Evolutionary conservation across 1,284 basidiomycete species (phyloP), one percentile per base, ranked within the genome.

Genomic region (Schizophyllum amplum): DNA sequence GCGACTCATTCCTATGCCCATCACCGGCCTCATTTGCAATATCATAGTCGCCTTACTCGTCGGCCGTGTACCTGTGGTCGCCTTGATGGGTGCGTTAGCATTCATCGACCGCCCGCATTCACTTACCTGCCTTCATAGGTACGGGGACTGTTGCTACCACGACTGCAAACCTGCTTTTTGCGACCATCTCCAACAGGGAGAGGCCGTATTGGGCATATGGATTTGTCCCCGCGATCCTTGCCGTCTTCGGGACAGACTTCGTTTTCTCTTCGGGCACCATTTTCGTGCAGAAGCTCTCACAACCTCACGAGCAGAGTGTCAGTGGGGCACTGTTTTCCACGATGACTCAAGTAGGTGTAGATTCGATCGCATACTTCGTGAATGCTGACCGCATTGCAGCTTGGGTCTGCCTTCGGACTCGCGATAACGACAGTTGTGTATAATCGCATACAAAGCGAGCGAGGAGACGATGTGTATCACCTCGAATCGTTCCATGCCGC

Each of bases 181-280:
- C 84, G 1, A 65, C 86, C 6, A 79, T 87, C 55, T 24, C 33
- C 4, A 64, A 79, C 24, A 71, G 78, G 1, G 57, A 69, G 17
- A 72, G 73, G 4, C 66, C 77, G 1, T 90, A 83, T 66, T 88
- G 85, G 85, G 78, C 78, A 6, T 82, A 77, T 55, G 81, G 81
- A 33, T 88, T 91, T 71, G 83, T 86, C 21, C 79, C 83, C 2
- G 81, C 87, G 54, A 76, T 82, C 65, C 63, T 87, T 54, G 68
- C 75, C n/a, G 84, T 86, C 25, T 75, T 84, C 25, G 86, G 86
- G 46, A 83, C 80, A 0, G 85, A 87, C 65, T 85, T 87, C 66
- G 79, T 85, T n/a, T 86, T 81, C 67, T 71, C 85, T 0, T 73
- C 78, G 2, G 85, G 83, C 5, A 79, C 78, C 3, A 72, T 87